Evolutionary conservation across 441 rosid genomes (phyloP).

Genomic region (Geranium incanum): DNA sequence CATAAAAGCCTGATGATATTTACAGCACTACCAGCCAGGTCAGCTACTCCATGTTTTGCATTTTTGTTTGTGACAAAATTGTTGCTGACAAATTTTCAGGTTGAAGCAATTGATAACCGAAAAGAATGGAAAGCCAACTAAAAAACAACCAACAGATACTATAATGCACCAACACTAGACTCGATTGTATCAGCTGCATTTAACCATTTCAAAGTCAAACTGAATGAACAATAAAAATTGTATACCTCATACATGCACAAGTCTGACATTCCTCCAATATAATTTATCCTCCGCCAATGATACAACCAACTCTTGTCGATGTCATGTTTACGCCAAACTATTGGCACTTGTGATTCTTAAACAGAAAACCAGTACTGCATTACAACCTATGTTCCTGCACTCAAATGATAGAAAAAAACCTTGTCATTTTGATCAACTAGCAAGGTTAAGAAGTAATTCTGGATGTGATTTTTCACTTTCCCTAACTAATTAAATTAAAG

Average conservation of each 20-base stretch:
- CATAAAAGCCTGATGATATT: too few relatives aligned
- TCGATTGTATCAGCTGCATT: too few relatives aligned
- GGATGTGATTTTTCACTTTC: background rate
- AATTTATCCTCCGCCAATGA: constrained; percentile 51
- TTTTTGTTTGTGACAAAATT: too few relatives aligned
- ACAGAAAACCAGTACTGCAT: constrained; percentile 21
- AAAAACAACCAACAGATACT: too few relatives aligned
- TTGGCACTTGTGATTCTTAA: constrained; percentile 33
- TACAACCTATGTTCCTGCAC: constrained; percentile 17
- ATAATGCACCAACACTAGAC: too few relatives aligned
- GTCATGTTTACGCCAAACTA: constrained; percentile 33
- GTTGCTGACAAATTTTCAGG: too few relatives aligned
- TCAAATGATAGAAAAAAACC: background rate
- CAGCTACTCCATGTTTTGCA: too few relatives aligned
- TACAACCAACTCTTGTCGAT: constrained; percentile 27
- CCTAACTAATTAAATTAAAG: background rate
- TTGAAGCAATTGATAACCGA: too few relatives aligned
- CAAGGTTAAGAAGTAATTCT: background rate
- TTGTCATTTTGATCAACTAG: background rate
- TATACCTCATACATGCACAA: constrained; percentile 59
- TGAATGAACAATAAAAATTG: background rate
- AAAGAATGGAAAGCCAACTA: too few relatives aligned
- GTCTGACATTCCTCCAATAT: constrained; percentile 62
- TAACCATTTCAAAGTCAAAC: too few relatives aligned
- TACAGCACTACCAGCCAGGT: too few relatives aligned